Base-by-base conservation (phyloP, 1,284 basidiomycete genomes). In the Mycena sp. region DNA sequence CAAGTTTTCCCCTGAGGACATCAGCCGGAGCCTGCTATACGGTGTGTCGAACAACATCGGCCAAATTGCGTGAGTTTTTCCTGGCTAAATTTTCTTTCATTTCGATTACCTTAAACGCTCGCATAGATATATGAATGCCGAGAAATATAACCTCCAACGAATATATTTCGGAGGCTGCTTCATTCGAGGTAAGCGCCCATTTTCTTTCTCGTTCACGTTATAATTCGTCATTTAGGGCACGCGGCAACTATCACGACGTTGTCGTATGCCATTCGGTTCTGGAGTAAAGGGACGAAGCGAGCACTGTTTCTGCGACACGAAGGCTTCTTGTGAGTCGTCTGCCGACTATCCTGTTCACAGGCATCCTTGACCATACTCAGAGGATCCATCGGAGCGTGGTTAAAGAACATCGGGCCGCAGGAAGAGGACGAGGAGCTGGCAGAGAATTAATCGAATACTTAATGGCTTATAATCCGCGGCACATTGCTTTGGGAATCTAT, bases 91-190 rank as follows among this genome's bases (percentile, higher is more conserved):
- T n/a, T n/a, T n/a, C n/a, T n/a, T n/a, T n/a, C n/a, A n/a, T n/a
- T n/a, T n/a, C n/a, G n/a, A n/a, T n/a, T n/a, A n/a, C n/a, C n/a
- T n/a, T n/a, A n/a, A n/a, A 7, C 28, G 19, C 28, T 25, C 37
- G 29, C 6, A 58, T 77, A 97, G 95, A 63, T 98, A 97, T 80
- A 98, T 99, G 97, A 99, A 99, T 74, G 98, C 98, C 50, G 98
- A 99, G 78, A 99, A 99, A 83, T 98, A 99, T 77, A 92, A 95
- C 67, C 80, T 99, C 61, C 95, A 99, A 73, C 89, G 94, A 72
- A 99, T 99, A 70, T 99, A 99, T 82, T 99, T 99, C 84, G 96
- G 97, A 16, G 98, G 98, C 3, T 99, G 94, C 79, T 99, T 99
- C 80, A 99, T 99, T 77, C 88, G 98, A 82, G 97, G 96, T 94